Conservation (phyloP, 179 eudicot species). For the Carnegiea gigantea region DNA sequence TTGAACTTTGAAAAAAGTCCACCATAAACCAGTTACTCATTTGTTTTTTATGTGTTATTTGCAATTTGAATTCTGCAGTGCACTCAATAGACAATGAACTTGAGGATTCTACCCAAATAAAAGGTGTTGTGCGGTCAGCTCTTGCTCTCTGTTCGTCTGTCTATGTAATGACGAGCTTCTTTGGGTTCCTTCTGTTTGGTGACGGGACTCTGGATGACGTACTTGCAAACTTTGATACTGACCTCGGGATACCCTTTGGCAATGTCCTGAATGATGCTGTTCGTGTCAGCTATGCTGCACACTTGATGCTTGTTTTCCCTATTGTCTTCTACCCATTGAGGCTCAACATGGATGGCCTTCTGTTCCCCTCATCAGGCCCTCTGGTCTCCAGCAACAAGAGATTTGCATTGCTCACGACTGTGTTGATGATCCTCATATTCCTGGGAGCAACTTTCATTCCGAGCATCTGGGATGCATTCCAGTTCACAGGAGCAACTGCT, state of each 20-base stretch:
- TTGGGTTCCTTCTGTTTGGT: constrained; percentile 75
- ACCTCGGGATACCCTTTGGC: constrained; percentile 64
- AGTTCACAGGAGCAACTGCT: constrained; percentile 87
- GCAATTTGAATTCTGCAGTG: constrained; percentile 37
- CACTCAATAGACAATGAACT: constrained; percentile 75
- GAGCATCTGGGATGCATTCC: constrained; percentile 89
- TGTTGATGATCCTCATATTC: constrained; percentile 47
- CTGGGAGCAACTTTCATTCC: constrained; percentile 72
- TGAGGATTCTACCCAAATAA: constrained; percentile 53
- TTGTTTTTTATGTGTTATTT: background rate
- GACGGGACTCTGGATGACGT: constrained; percentile 70
- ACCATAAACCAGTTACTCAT: background rate
- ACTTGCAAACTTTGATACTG: constrained; percentile 68
- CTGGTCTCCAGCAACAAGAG: constrained; percentile 45
- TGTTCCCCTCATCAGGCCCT: constrained; percentile 58
- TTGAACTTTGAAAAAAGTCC: background rate
- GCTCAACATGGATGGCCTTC: constrained; percentile 59
- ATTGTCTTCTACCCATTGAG: constrained; percentile 64
- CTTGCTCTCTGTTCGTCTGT: constrained; percentile 59
- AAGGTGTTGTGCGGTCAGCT: constrained; percentile 58
- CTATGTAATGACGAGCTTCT: constrained; percentile 68
- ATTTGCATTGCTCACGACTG: constrained; percentile 44
- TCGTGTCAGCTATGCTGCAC: constrained; percentile 77
- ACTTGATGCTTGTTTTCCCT: constrained; percentile 89
- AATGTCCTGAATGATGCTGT: constrained; percentile 56